phyloP scores from a whole-genome alignment of 1,284 basidiomycete species.

The Microbotryum silenes-acaulis region DNA sequence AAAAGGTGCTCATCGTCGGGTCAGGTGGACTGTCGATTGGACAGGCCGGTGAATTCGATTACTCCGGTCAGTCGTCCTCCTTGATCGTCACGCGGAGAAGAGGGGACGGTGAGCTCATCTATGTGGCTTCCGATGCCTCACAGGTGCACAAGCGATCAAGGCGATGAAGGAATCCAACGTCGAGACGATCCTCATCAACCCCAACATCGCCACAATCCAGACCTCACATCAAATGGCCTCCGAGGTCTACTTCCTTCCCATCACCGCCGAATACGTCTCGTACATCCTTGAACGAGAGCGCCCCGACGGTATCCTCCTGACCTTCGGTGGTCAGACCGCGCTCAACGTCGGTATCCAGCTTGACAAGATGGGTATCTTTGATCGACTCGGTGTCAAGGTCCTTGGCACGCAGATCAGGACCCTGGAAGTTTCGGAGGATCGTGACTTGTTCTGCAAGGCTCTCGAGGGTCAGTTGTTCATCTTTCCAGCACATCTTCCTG shows the following conservation, averaged over 20 bases:
- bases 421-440: slow-evolving; percentile 92
- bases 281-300: slow-evolving; percentile 98
- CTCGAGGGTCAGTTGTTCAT: slow-evolving; percentile 62
- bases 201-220: slow-evolving; percentile 88
- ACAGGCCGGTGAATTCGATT: slow-evolving; percentile 98
- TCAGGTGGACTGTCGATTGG: slow-evolving; percentile 98
- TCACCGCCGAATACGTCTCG: slow-evolving; percentile 95
- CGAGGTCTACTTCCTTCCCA: slow-evolving; percentile 95
- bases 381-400: slow-evolving; percentile 87
- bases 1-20: slow-evolving; percentile 92
- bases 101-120: neutral
- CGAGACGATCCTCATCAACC: slow-evolving; percentile 91
- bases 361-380: slow-evolving; percentile 94
- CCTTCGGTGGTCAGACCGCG: slow-evolving; percentile 96
- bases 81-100: neutral
- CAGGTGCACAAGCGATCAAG: slow-evolving; percentile 89
- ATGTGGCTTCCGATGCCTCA: neutral
- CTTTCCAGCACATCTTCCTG: slow-evolving; percentile 14
- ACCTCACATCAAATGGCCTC: slow-evolving; percentile 93
- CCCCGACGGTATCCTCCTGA: slow-evolving; percentile 93
- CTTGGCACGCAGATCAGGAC: slow-evolving; percentile 92
- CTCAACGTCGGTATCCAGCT: slow-evolving; percentile 96
- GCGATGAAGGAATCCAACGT: slow-evolving; percentile 93
- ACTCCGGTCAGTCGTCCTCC: slow-evolving; percentile 60
- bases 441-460: slow-evolving; percentile 94